Evolutionary conservation across 164 flowering plant species (phyloP).

Genomic region (Macadamia tetraphylla): DNA sequence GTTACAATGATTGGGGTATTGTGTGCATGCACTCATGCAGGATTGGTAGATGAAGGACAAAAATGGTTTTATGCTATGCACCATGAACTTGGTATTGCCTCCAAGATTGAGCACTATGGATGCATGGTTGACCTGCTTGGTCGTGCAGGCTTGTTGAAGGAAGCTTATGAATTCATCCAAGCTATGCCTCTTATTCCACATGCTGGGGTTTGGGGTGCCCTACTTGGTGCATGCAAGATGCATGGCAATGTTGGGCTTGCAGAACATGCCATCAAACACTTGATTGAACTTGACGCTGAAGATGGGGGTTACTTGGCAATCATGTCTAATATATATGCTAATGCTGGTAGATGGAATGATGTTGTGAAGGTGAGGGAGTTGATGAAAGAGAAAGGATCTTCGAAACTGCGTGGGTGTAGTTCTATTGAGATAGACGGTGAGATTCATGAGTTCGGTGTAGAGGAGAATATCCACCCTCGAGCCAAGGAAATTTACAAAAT

Average conservation of each 20-base stretch:
- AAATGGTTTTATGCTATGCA: conserved; percentile 19
- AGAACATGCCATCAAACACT: conserved; percentile 24
- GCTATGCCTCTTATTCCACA: conserved; percentile 31
- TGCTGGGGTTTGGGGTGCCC: conserved; percentile 31
- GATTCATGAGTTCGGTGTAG: conserved; percentile 36
- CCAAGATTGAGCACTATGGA: conserved; percentile 33
- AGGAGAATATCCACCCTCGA: conserved; percentile 29
- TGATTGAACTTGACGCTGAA: conserved; percentile 23
- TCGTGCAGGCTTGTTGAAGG: conserved; percentile 29
- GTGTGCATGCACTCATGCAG: conserved; percentile 34
- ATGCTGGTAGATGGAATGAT: conserved; percentile 37
- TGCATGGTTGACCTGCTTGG: conserved; percentile 35
- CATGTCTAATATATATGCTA: conserved; percentile 41
- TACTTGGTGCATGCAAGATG: conserved; percentile 33
- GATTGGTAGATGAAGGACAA: conserved; percentile 31
- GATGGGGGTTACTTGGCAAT: conserved; percentile 31
- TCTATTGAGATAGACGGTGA: conserved; percentile 24
- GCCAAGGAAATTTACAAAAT: conserved; percentile 24
- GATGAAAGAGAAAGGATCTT: conserved; percentile 29
- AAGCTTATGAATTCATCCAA: conserved; percentile 27
- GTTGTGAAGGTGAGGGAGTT: conserved; percentile 24
- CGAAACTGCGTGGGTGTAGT: conserved; percentile 18
- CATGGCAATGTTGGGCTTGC: conserved; percentile 29
- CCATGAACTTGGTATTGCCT: conserved; percentile 18
- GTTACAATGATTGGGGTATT: conserved; percentile 33